A percentile compares a stretch with the other conserved stretches of the same genome.
These are phyloP conservation scores for Phytophthora pluvialis DNA, from an alignment of 352 stramenopile genomes.

Conservation along the genomic window DNA sequence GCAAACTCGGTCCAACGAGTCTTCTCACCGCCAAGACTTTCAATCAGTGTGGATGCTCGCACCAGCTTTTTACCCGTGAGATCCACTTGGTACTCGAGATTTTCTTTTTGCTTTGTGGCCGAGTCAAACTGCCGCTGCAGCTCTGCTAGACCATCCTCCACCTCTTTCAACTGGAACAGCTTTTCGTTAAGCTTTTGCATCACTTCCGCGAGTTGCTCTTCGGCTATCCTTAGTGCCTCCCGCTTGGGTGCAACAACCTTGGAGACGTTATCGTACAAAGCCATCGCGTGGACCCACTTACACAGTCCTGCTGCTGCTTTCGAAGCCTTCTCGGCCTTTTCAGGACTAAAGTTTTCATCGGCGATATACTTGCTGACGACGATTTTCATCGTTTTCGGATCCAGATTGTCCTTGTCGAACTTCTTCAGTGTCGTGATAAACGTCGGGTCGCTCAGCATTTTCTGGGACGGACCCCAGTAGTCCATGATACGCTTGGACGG, in stretches of 20 bases:
- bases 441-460: conserved; percentile 92
- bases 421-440: conserved; percentile 94
- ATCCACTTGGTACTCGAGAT: conserved; percentile 93
- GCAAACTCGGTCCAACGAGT: conserved; percentile 92
- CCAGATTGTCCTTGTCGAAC: conserved; percentile 91
- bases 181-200: conserved; percentile 93
- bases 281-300: conserved; percentile 95
- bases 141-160: conserved; percentile 90
- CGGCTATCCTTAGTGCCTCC: conserved; percentile 84
- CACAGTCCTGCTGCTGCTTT: conserved; percentile 93
- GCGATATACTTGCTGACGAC: conserved; percentile 91
- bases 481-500: conserved; percentile 95
- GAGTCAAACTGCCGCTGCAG: conserved; percentile 90
- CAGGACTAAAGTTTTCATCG: conserved; percentile 92
- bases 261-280: conserved; percentile 93
- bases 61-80: conserved; percentile 94
- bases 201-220: conserved; percentile 87
- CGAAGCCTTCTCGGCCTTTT: conserved; percentile 93
- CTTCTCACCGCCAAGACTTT: conserved; percentile 93
- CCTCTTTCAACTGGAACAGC: conserved; percentile 89
- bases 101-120: conserved; percentile 91
- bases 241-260: conserved; percentile 94
- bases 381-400: conserved; percentile 90
- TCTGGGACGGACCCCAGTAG: conserved; percentile 94
- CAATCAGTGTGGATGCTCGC: conserved; percentile 92